Percentiles rank a stretch among this genome's conserved stretches.
Evolutionary conservation across 176 grass and related monocot genomes (phyloP).

Genomic region (Coix lacrymajobi): DNA sequence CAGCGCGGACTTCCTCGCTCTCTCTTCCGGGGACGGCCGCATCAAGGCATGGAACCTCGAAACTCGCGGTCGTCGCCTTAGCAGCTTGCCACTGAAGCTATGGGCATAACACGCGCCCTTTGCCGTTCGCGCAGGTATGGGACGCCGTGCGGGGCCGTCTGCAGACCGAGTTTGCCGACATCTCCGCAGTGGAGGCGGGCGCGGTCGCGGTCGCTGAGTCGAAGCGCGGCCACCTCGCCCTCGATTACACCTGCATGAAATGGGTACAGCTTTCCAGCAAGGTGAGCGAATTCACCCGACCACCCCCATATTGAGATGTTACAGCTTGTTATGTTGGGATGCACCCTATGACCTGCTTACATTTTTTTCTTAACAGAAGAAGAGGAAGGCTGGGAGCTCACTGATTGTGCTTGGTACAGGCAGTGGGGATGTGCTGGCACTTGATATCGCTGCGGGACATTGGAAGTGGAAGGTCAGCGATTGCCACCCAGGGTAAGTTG

Average conservation of each 20-base stretch:
- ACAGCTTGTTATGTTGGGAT: background rate
- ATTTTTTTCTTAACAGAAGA: constrained; percentile 47
- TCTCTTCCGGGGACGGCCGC: constrained; percentile 79
- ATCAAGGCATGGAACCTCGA: constrained; percentile 53
- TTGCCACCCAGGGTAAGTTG: constrained; percentile 62
- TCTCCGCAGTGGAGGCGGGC: constrained; percentile 47
- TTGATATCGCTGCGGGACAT: constrained; percentile 59
- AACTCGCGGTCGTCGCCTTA: background rate
- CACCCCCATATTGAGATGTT: background rate
- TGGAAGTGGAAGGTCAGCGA: constrained; percentile 74
- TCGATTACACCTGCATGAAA: constrained; percentile 99
- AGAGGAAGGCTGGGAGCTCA: constrained; percentile 50
- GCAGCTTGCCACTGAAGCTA: constrained; percentile 14
- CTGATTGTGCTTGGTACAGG: constrained; percentile 72
- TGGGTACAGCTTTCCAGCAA: constrained; percentile 80
- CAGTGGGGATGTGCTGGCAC: constrained; percentile 61
- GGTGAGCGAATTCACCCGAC: constrained; percentile 26
- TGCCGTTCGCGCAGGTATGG: constrained; percentile 62
- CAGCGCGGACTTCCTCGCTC: constrained; percentile 65
- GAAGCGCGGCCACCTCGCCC: constrained; percentile 81
- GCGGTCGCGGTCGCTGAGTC: constrained; percentile 29
- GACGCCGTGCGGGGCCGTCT: constrained; percentile 70
- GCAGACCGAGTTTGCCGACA: constrained; percentile 75
- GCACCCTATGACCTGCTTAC: constrained; percentile 12
- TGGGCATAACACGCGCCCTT: background rate